Evolutionary conservation across 164 flowering plant species (phyloP).

Genomic region (Akebia trifoliata): DNA sequence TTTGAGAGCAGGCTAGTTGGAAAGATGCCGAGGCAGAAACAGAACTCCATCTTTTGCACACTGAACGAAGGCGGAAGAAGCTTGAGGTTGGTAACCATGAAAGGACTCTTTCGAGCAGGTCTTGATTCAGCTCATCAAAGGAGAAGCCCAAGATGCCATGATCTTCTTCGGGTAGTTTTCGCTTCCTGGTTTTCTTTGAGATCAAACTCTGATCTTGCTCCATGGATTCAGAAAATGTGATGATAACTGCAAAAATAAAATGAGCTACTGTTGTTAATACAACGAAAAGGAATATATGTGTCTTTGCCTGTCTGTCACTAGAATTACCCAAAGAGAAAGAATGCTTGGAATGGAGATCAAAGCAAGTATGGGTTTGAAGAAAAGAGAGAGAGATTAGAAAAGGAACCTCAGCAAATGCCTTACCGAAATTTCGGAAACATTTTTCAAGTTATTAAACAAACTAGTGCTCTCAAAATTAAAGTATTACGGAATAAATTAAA

Average conservation of each 20-base stretch:
- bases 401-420: not conserved
- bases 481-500: too few relatives aligned
- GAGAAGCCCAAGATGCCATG: constrained; percentile 11
- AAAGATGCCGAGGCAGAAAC: constrained; percentile 46
- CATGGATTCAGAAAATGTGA: constrained; percentile 16
- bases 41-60: constrained; percentile 80
- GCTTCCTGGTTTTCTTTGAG: constrained; percentile 14
- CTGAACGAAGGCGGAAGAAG: constrained; percentile 60
- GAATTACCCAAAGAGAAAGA: constrained; percentile 19
- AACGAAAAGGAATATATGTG: constrained; percentile 6
- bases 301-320: not conserved
- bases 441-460: not conserved
- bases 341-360: constrained; percentile 15
- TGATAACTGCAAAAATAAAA: constrained; percentile 14
- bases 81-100: constrained; percentile 68
- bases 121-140: constrained; percentile 57
- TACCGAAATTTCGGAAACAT: not conserved
- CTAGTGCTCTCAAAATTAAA: too few relatives aligned
- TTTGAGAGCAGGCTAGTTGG: constrained; percentile 46
- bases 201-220: constrained; percentile 14
- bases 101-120: constrained; percentile 60
- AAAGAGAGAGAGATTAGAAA: not conserved
- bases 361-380: too few relatives aligned
- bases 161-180: constrained; percentile 29
- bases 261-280: not conserved